Conservation (phyloP, 1,139 yeast species). For the Yamadazyma atmosphaerica region DNA sequence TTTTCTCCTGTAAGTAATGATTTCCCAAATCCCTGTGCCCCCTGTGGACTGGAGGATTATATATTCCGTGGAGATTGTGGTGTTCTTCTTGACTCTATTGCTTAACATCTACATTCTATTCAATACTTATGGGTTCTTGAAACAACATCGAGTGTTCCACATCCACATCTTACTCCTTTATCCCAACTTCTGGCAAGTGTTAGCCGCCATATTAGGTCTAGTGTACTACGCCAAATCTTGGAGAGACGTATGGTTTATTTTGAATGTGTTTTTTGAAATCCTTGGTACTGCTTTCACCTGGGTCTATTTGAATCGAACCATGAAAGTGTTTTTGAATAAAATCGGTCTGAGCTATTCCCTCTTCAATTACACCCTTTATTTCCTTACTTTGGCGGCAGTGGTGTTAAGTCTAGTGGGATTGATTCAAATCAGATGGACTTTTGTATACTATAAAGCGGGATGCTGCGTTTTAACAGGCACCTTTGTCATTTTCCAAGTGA, state of each 20-base stretch:
- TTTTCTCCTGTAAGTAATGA: too few species aligned
- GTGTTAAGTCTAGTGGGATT: constrained; percentile 13
- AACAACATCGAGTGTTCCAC: constrained; percentile 7
- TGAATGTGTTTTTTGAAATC: constrained; percentile 14
- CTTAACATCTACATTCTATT: constrained; percentile 11
- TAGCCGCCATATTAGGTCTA: constrained; percentile 12
- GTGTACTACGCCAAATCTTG: constrained; percentile 11
- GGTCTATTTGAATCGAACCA: constrained; percentile 10
- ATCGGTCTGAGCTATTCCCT: constrained; percentile 6
- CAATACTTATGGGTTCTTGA: constrained; percentile 6
- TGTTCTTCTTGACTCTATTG: constrained; percentile 8
- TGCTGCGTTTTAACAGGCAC: constrained; percentile 10
- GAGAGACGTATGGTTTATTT: constrained; percentile 14
- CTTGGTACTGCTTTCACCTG: constrained; percentile 12
- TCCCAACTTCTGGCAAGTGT: constrained; percentile 14
- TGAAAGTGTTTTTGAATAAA: constrained; percentile 7
- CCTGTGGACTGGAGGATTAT: constrained; percentile 11
- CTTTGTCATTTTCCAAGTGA: constrained; percentile 6
- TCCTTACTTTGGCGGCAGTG: constrained; percentile 8
- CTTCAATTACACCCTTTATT: constrained; percentile 8
- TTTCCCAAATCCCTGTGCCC: background rate
- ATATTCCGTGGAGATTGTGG: constrained; percentile 13
- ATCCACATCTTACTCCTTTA: constrained; percentile 11
- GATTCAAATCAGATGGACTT: constrained; percentile 11
- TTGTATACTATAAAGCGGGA: constrained; percentile 14